phyloP scores from a whole-genome alignment of 306 rosid species.

The Vicia faba region DNA sequence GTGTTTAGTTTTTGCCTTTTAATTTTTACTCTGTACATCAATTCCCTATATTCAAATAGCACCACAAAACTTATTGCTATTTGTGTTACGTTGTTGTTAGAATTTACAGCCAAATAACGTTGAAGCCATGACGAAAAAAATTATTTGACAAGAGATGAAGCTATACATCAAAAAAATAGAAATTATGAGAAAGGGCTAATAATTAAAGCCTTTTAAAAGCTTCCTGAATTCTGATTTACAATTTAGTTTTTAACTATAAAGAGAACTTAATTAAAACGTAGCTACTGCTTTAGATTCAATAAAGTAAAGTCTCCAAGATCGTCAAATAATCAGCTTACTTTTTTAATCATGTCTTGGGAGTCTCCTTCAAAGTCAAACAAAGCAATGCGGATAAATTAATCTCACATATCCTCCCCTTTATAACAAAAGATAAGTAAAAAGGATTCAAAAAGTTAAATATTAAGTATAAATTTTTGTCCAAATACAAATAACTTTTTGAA shows the following conservation, averaged over 20 bases:
- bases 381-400: conserved; percentile 40
- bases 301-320: conserved; percentile 38
- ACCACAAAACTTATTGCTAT: conserved; percentile 14
- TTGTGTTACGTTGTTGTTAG: background rate
- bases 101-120: conserved; percentile 6
- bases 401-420: conserved; percentile 16
- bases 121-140: conserved; percentile 3
- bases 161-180: background rate
- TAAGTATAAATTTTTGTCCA: background rate
- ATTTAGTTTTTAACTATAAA: conserved; percentile 25
- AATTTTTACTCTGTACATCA: background rate
- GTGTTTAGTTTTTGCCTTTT: conserved; percentile 14
- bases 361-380: conserved; percentile 43
- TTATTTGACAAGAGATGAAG: conserved; percentile 14
- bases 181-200: conserved; percentile 5
- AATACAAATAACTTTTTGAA: background rate
- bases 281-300: conserved; percentile 27
- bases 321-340: conserved; percentile 42
- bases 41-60: background rate
- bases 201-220: conserved; percentile 24
- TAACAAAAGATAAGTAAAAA: background rate
- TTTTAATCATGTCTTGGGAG: conserved; percentile 29
- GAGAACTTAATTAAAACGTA: conserved; percentile 15
- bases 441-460: background rate
- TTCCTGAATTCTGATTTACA: conserved; percentile 49